Evolutionary conservation across 768 basidiomycete species (phyloP).

Genomic region (Cystobasidium tubakii): DNA sequence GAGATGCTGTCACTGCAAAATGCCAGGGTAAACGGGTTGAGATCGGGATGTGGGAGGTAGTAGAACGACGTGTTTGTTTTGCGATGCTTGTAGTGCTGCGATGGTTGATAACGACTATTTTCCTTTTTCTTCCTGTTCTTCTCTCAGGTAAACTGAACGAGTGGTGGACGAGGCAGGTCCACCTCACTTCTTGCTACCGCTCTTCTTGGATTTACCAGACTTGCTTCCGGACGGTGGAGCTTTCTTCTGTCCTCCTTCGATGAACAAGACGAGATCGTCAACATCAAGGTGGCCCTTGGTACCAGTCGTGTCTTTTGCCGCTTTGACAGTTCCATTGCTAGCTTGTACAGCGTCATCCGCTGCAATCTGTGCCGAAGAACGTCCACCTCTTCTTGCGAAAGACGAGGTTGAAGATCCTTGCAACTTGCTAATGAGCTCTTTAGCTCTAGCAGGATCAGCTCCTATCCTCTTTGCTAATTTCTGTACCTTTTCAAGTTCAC

Average conservation of each 20-base stretch:
- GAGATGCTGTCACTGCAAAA: too few species aligned
- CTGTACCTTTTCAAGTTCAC: slow-evolving; percentile 42
- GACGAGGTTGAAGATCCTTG: slow-evolving; percentile 3
- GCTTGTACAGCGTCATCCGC: slow-evolving; percentile 40
- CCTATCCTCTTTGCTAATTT: slow-evolving; percentile 44
- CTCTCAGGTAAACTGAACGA: too few species aligned
- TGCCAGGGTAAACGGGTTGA: too few species aligned
- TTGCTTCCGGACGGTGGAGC: neutral
- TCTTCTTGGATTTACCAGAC: slow-evolving; percentile 19
- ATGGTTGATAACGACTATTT: too few species aligned
- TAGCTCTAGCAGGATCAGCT: slow-evolving; percentile 33
- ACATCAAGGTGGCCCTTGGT: slow-evolving; percentile 48
- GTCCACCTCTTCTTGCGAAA: neutral
- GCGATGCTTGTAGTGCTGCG: too few species aligned
- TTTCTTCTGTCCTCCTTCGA: slow-evolving; percentile 47
- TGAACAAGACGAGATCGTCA: slow-evolving; percentile 52
- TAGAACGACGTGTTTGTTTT: too few species aligned
- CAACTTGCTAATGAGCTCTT: slow-evolving; percentile 36
- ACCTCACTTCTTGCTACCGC: neutral
- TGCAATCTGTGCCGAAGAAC: slow-evolving; percentile 12
- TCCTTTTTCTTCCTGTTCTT: too few species aligned
- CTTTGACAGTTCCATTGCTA: slow-evolving; percentile 23
- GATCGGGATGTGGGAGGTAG: too few species aligned
- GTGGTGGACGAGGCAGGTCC: too few species aligned
- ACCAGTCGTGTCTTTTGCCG: slow-evolving; percentile 36